phyloP scores from a whole-genome alignment of 1,284 basidiomycete genomes.

The Microbotryum intermedium region DNA sequence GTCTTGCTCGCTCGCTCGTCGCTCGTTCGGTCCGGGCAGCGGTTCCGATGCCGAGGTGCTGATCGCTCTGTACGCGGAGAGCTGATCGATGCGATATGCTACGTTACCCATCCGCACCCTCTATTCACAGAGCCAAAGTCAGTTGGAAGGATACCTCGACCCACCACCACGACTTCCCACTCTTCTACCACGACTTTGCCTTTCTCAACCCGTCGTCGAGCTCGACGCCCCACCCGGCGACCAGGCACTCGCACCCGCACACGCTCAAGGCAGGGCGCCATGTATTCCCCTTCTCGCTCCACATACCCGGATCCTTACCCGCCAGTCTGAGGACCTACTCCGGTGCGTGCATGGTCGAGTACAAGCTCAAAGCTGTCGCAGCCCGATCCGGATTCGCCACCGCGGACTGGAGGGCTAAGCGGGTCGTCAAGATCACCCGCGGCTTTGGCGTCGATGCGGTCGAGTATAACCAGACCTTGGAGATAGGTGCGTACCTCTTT shows the following conservation, averaged over 20 bases:
- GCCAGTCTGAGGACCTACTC: conserved; percentile 58
- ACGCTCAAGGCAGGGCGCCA: conserved; percentile 79
- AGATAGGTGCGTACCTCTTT: conserved; percentile 42
- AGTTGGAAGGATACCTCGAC: conserved; percentile 28
- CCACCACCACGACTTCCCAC: conserved; percentile 26
- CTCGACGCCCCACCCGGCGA: not conserved
- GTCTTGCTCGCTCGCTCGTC: conserved; percentile 35
- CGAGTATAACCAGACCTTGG: conserved; percentile 89
- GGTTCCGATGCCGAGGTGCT: conserved; percentile 1
- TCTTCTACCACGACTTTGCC: conserved; percentile 30
- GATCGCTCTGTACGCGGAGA: no score
- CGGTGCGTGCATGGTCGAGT: conserved; percentile 57
- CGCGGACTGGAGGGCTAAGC: conserved; percentile 58
- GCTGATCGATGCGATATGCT: no score
- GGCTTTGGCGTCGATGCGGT: conserved; percentile 70
- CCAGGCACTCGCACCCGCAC: conserved; percentile 52
- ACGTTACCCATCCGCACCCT: not conserved
- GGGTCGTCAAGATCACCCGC: conserved; percentile 59
- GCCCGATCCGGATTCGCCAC: conserved; percentile 56
- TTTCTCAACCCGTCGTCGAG: conserved; percentile 27
- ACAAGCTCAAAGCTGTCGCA: conserved; percentile 77
- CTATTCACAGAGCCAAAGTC: conserved; percentile 15
- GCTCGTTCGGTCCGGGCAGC: conserved; percentile 57
- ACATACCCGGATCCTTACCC: conserved; percentile 70
- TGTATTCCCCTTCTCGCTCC: conserved; percentile 79